Percentiles rank a stretch among this genome's conserved stretches.
These are phyloP conservation scores for Aspergillus uvarum DNA, from an alignment of 2,329 filamentous ascomycete genomes.

Conservation along the genomic window DNA sequence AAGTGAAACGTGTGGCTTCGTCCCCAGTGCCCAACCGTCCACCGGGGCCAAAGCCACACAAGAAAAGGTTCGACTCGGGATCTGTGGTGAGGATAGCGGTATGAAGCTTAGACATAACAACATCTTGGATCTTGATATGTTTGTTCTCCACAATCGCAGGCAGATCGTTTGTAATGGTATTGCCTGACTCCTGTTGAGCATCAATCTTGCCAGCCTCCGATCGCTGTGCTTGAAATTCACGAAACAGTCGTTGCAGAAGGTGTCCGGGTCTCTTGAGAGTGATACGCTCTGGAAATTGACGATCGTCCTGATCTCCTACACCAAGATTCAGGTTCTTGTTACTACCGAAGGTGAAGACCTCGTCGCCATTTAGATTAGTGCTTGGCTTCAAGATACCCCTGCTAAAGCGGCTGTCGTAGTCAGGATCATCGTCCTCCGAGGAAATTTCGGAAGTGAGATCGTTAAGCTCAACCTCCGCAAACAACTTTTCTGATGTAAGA, in stretches of 20 bases:
- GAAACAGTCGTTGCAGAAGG: slow-evolving; percentile 70
- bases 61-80: slow-evolving; percentile 83
- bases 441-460: slow-evolving; percentile 28
- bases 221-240: slow-evolving; percentile 57
- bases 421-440: slow-evolving; percentile 51
- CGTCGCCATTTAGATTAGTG: slow-evolving; percentile 64
- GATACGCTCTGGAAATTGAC: slow-evolving; percentile 87
- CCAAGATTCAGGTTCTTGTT: slow-evolving; percentile 94
- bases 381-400: slow-evolving; percentile 31
- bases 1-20: slow-evolving; percentile 84
- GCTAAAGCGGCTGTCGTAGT: slow-evolving; percentile 40
- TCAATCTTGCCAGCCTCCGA: slow-evolving; percentile 33
- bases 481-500: slow-evolving; percentile 39
- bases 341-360: slow-evolving; percentile 91
- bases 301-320: slow-evolving; percentile 91
- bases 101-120: slow-evolving; percentile 86
- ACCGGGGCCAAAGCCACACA: slow-evolving; percentile 88
- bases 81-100: slow-evolving; percentile 86
- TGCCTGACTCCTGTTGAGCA: slow-evolving; percentile 29
- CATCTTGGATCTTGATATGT: slow-evolving; percentile 74
- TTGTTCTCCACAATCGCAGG: slow-evolving; percentile 71
- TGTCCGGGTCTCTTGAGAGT: slow-evolving; percentile 73
- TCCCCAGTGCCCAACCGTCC: slow-evolving; percentile 87
- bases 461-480: slow-evolving; percentile 49
- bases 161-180: slow-evolving; percentile 55